Conservation (phyloP, 495 filamentous ascomycete species). For the Neurospora intermedia region DNA sequence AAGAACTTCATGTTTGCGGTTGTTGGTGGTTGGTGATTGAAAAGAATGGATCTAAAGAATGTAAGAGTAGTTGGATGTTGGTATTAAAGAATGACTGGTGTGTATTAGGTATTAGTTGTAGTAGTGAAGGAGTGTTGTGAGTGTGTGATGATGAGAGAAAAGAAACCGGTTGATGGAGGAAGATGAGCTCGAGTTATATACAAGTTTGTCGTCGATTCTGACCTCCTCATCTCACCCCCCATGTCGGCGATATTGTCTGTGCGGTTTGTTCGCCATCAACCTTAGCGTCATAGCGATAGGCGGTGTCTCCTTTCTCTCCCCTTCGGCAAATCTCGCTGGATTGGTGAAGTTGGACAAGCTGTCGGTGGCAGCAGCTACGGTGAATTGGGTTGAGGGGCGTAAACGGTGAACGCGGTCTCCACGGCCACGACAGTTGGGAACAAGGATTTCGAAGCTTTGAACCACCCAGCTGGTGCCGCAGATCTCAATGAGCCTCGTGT, state of each 20-base stretch:
- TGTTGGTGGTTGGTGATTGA: not conserved
- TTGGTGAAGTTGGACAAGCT: not conserved
- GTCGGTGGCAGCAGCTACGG: not conserved
- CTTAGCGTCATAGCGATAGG: not conserved
- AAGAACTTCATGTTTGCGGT: conserved; percentile 6
- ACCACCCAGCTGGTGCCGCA: not conserved
- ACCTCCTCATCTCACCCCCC: not conserved
- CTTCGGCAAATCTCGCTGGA: not conserved
- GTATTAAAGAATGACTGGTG: not conserved
- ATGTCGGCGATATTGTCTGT: not conserved
- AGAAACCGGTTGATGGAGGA: not conserved
- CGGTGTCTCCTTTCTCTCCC: not conserved
- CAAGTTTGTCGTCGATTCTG: not conserved
- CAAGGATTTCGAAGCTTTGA: not conserved
- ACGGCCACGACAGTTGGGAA: not conserved
- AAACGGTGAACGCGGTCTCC: not conserved
- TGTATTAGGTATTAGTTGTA: not conserved
- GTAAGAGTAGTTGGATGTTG: not conserved
- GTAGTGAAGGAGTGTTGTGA: not conserved
- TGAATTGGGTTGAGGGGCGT: not conserved
- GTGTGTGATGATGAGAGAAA: not conserved
- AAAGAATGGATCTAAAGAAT: not conserved
- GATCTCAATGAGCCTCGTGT: not conserved
- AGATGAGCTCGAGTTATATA: not conserved
- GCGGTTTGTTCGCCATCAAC: not conserved